A percentile compares a stretch with the other conserved stretches of the same genome.
Conservation (phyloP, 345 rosid species). For the Gossypioides kirkii region DNA sequence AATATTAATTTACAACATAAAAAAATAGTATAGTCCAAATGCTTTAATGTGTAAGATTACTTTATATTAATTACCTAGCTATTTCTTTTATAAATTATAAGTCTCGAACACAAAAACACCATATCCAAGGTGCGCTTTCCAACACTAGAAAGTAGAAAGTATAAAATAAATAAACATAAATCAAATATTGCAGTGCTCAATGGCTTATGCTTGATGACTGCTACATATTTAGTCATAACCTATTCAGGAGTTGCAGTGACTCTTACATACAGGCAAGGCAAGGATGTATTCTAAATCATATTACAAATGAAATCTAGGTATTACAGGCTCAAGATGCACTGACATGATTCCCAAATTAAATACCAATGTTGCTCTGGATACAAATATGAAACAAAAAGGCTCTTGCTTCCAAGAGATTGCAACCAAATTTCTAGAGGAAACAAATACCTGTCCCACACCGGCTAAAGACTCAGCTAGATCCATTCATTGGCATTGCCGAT, state of each 20-base stretch:
- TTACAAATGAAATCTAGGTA: not conserved
- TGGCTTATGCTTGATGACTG: not conserved
- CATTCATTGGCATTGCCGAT: slow-evolving; percentile 67
- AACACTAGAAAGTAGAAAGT: too few relatives aligned
- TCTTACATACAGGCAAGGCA: not conserved
- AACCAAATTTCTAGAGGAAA: not conserved
- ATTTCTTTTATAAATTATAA: too few relatives aligned
- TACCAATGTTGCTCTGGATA: not conserved
- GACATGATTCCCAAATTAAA: not conserved
- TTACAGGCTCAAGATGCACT: not conserved
- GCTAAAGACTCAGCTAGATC: slow-evolving; percentile 24
- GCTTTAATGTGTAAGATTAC: too few relatives aligned
- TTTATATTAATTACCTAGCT: too few relatives aligned
- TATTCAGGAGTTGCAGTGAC: not conserved
- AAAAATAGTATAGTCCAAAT: too few relatives aligned
- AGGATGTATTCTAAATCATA: not conserved
- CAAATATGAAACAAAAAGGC: not conserved
- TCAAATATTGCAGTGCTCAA: not conserved
- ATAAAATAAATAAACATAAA: too few relatives aligned
- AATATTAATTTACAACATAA: too few relatives aligned
- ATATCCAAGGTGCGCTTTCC: too few relatives aligned
- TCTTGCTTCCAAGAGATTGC: not conserved
- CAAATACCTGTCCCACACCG: not conserved
- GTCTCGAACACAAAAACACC: too few relatives aligned
- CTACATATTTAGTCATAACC: not conserved